Percentiles rank a stretch among this genome's conserved stretches.
Evolutionary conservation across 1,139 yeast species (phyloP).

Genomic region (Arxiozyma bovina): DNA sequence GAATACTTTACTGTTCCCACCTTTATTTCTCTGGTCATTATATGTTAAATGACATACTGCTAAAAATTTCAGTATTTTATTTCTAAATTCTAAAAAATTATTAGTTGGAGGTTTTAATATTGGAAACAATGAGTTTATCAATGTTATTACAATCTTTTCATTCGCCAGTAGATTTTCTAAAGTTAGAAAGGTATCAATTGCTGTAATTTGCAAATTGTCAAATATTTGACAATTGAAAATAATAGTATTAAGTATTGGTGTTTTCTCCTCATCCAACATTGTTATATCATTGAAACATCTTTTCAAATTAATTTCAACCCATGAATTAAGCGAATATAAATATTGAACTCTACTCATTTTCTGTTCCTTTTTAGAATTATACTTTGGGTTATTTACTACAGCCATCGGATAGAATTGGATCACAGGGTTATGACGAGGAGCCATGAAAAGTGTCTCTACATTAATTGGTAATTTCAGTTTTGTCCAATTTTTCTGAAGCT

Average conservation of each 20-base stretch:
- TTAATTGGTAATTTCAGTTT: constrained; percentile 15
- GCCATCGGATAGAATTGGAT: constrained; percentile 1
- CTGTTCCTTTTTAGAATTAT: neutral
- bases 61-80: constrained; percentile 10
- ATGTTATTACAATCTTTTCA: constrained; percentile 7
- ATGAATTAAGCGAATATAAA: constrained; percentile 4
- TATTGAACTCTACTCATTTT: neutral
- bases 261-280: constrained; percentile 3
- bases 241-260: constrained; percentile 5
- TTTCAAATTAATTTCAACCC: constrained; percentile 12
- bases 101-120: constrained; percentile 6
- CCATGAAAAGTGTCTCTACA: constrained; percentile 11
- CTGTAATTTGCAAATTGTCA: constrained; percentile 4
- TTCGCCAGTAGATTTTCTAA: constrained; percentile 11
- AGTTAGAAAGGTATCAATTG: constrained; percentile 12
- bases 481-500: constrained; percentile 17
- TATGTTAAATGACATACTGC: constrained; percentile 14
- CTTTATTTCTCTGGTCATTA: neutral
- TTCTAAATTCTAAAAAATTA: constrained; percentile 2
- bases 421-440: neutral
- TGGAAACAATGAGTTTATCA: constrained; percentile 9
- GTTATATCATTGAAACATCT: constrained; percentile 12
- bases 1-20: constrained; percentile 5
- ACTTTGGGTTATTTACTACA: neutral
- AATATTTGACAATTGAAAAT: constrained; percentile 10